These are phyloP conservation scores for Annulohypoxylon moriforme DNA, from an alignment of 495 filamentous ascomycete species.

Conservation along the genomic window DNA sequence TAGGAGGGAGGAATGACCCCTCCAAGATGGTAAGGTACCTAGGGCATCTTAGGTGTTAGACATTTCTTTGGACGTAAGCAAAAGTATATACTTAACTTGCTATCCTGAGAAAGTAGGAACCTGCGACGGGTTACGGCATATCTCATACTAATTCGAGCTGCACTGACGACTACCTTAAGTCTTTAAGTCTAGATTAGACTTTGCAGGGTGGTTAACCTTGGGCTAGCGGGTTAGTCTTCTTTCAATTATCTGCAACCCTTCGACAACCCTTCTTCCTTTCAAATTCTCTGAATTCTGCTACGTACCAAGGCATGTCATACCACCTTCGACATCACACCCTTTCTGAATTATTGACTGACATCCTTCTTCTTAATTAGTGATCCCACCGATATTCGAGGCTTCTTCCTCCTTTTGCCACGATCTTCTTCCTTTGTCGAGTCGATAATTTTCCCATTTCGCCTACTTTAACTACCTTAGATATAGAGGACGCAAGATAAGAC, in stretches of 20 bases:
- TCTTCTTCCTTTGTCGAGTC: constrained; percentile 14
- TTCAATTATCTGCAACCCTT: constrained; percentile 38
- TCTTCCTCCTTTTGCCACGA: background rate
- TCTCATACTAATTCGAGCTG: constrained; percentile 23
- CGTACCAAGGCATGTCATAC: constrained; percentile 28
- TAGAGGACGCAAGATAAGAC: constrained; percentile 36
- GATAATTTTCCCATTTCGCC: constrained; percentile 19
- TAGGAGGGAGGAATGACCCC: constrained; percentile 10
- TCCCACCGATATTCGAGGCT: constrained; percentile 1
- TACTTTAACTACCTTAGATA: constrained; percentile 19
- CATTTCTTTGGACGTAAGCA: background rate
- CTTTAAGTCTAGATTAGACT: constrained; percentile 14
- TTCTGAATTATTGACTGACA: constrained; percentile 8
- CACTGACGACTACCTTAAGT: constrained; percentile 22
- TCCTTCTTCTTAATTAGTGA: constrained; percentile 13
- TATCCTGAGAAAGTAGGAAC: constrained; percentile 3
- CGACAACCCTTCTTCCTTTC: constrained; percentile 39
- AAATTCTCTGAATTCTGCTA: constrained; percentile 31
- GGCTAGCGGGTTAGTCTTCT: constrained; percentile 26
- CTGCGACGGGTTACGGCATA: constrained; percentile 36
- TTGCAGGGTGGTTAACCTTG: constrained; percentile 28
- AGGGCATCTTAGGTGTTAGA: constrained; percentile 6
- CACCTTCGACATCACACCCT: constrained; percentile 22
- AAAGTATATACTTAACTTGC: constrained; percentile 2
- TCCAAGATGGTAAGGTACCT: constrained; percentile 15